Evolutionary conservation across 208 protist species (phyloP), one percentile per base, ranked within the genome.

Genomic region (Wallacemonas sp.): DNA sequence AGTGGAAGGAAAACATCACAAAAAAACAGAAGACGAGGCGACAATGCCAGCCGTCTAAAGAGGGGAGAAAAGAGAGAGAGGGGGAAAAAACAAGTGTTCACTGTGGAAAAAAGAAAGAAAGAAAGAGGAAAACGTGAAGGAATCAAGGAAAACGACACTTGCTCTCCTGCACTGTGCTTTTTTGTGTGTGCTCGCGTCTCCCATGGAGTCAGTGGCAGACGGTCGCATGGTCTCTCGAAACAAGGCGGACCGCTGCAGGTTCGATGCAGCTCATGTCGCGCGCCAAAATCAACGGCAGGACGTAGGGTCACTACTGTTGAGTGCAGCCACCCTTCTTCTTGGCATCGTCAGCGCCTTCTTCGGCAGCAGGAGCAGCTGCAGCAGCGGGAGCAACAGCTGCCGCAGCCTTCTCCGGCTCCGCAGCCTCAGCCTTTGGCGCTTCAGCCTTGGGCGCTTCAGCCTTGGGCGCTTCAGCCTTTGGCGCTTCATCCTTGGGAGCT

Each of bases 71-170:
- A 19, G 9, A 19, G 0, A 24, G 3, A 33, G 14, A 21, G 34
- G 56, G 56, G 38, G 12, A 43, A 62, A 49, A 38, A 49, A 65
- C 30, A 65, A 17, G n/a, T 12, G 34, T 44, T 6, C 17, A 24
- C 9, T 19, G 12, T 23, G 9, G 29, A 21, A 47, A n/a, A 62
- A 27, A 62, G 19, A 46, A 30, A 62, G 34, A 64, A 26, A 24
- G 44, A 66, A n/a, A 66, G 21, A 66, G 19, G 5, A 34, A 66
- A 23, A 66, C 11, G 21, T 4, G 17, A 21, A 66, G 36, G 36
- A 41, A 41, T 41, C 6, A 41, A 41, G 36, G 36, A 41, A 41
- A 41, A 41, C 14, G 14, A 41, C 6, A 41, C n/a, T n/a, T n/a
- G n/a, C n/a, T n/a, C n/a, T n/a, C n/a, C n/a, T n/a, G n/a, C n/a